phyloP scores from a whole-genome alignment of 345 rosid genomes.

The Hypericum androsaemum region DNA sequence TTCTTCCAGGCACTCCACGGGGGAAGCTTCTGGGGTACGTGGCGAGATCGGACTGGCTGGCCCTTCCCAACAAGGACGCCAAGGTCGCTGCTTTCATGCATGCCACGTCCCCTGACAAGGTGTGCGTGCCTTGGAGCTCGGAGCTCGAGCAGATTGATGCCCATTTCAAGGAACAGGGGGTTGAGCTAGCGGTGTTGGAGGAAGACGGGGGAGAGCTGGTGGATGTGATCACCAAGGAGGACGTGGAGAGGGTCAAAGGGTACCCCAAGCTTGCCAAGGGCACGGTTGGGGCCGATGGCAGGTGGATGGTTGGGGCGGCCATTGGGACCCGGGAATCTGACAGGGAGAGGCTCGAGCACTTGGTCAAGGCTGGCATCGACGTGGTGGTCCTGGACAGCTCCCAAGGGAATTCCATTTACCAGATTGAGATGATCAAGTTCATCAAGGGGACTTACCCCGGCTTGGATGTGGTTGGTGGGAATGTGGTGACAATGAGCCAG shows the following conservation, averaged over 20 bases:
- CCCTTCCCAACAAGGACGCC: constrained; percentile 39
- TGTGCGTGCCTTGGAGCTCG: constrained; percentile 41
- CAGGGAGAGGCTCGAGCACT: constrained; percentile 65
- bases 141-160: constrained; percentile 44
- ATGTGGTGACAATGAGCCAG: constrained; percentile 77
- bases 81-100: constrained; percentile 50
- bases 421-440: constrained; percentile 79
- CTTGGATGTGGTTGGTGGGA: constrained; percentile 84
- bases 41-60: constrained; percentile 44
- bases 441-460: constrained; percentile 55
- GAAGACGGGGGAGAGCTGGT: constrained; percentile 46
- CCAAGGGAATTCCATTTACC: constrained; percentile 82
- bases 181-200: constrained; percentile 48
- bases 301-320: constrained; percentile 92
- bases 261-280: constrained; percentile 62
- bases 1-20: constrained; percentile 26
- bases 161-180: constrained; percentile 28
- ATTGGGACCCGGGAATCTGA: constrained; percentile 75
- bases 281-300: constrained; percentile 58
- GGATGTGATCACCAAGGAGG: constrained; percentile 57
- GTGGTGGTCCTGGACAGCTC: constrained; percentile 82
- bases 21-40: constrained; percentile 57
- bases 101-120: constrained; percentile 23
- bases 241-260: constrained; percentile 59
- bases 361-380: constrained; percentile 60